Percentiles rank a stretch among this genome's conserved stretches.
phyloP scores from a whole-genome alignment of 768 basidiomycete species.

The Rhodotorula diobovata region DNA sequence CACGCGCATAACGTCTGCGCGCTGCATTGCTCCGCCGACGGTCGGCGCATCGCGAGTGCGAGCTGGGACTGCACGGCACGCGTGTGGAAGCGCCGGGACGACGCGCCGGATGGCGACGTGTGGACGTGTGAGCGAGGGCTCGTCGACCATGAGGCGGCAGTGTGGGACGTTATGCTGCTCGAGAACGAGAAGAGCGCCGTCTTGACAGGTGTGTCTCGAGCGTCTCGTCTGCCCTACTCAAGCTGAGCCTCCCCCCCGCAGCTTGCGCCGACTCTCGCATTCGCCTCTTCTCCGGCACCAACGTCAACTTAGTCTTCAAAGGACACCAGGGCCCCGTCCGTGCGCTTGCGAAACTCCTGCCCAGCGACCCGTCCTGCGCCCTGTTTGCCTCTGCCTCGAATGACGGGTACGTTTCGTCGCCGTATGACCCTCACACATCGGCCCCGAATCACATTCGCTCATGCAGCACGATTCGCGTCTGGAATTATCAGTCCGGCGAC shows the following conservation, averaged over 20 bases:
- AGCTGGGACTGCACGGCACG: conserved; percentile 37
- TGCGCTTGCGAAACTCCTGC: conserved; percentile 63
- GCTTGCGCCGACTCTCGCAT: conserved; percentile 93
- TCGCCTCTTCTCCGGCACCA: conserved; percentile 56
- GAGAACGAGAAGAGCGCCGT: conserved; percentile 39
- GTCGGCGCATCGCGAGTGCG: conserved; percentile 15
- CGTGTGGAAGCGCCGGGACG: conserved; percentile 6
- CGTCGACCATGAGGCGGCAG: conserved; percentile 78
- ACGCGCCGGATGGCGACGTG: neutral
- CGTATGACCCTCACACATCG: no score
- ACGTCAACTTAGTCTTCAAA: conserved; percentile 62
- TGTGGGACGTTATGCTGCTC: conserved; percentile 83
- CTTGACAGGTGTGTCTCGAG: conserved; percentile 19
- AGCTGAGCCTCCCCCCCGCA: conserved; percentile 43
- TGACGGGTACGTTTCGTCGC: conserved; percentile 76
- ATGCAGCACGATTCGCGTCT: conserved; percentile 81
- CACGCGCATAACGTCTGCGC: conserved; percentile 86
- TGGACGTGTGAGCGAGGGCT: conserved; percentile 76
- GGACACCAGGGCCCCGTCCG: conserved; percentile 87
- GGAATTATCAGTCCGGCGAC: conserved; percentile 57
- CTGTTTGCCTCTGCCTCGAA: conserved; percentile 94
- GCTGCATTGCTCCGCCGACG: conserved; percentile 54
- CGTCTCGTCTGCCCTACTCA: conserved; percentile 43
- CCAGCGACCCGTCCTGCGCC: conserved; percentile 55
- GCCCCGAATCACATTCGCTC: neutral